These are phyloP conservation scores for Paxillus involutus DNA, from an alignment of 768 basidiomycete genomes.

Conservation along the genomic window DNA sequence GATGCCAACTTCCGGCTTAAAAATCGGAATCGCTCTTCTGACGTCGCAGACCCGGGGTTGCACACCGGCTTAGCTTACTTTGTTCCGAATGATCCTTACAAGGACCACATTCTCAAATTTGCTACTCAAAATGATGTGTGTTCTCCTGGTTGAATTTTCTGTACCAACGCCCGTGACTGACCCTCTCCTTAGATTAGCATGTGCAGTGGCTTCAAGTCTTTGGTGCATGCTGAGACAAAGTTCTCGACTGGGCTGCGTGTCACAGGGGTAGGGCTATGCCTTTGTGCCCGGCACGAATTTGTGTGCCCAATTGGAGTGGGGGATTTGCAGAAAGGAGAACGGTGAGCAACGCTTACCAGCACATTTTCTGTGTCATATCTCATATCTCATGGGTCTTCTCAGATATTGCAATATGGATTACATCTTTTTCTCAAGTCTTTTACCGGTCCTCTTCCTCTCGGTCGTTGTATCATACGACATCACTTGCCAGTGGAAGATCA, in stretches of 20 bases:
- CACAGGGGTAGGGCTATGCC: constrained; percentile 28
- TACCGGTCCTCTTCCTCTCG: constrained; percentile 12
- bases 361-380: not conserved
- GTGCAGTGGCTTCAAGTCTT: constrained; percentile 29
- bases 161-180: not conserved
- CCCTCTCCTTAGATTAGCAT: constrained; percentile 23
- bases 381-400: not conserved
- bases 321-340: constrained; percentile 21
- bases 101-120: constrained; percentile 19
- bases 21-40: constrained; percentile 14
- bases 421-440: constrained; percentile 21
- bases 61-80: constrained; percentile 26
- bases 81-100: constrained; percentile 25
- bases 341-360: constrained; percentile 1
- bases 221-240: constrained; percentile 21
- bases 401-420: constrained; percentile 35
- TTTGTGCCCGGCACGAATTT: constrained; percentile 33
- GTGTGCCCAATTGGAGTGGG: constrained; percentile 23
- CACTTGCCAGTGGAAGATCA: constrained; percentile 14
- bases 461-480: constrained; percentile 7
- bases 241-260: constrained; percentile 20
- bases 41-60: constrained; percentile 16
- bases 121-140: constrained; percentile 20
- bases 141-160: not conserved
- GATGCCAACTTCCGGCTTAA: constrained; percentile 37